These are phyloP conservation scores for Papilionanthe hybrid DNA, from an alignment of 116 monocot genomes.

Conservation along the genomic window DNA sequence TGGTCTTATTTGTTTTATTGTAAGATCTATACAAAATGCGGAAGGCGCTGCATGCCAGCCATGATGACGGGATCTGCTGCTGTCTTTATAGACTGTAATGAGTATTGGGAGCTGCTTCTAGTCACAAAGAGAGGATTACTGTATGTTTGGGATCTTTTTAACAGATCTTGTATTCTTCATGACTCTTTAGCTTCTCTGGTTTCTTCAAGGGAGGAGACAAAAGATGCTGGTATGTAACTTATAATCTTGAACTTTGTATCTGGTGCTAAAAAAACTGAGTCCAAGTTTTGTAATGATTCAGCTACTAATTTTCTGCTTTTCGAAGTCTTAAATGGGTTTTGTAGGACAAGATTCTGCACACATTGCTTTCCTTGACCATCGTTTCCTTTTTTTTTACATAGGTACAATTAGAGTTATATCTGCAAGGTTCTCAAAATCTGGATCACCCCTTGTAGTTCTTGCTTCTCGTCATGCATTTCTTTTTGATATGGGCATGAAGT, in stretches of 20 bases:
- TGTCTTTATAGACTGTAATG: constrained; percentile 90
- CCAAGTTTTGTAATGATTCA: not conserved
- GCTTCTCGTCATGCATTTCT: constrained; percentile 94
- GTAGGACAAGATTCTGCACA: not conserved
- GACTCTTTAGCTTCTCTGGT: constrained; percentile 79
- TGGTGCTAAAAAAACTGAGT: not conserved
- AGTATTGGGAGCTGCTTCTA: constrained; percentile 82
- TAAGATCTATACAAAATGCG: constrained; percentile 89
- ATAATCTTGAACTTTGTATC: not conserved
- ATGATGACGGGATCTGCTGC: constrained; percentile 95
- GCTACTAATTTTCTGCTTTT: not conserved
- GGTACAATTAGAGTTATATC: constrained; percentile 88
- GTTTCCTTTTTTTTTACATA: constrained; percentile 10
- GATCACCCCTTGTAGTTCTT: constrained; percentile 84
- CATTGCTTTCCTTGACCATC: not conserved
- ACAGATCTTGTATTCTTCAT: constrained; percentile 65
- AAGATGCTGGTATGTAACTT: constrained; percentile 56
- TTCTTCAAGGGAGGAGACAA: constrained; percentile 42
- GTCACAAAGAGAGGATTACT: constrained; percentile 79
- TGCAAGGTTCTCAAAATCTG: constrained; percentile 87
- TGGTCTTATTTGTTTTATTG: constrained; percentile 11
- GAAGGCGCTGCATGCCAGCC: constrained; percentile 84
- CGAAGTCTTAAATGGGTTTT: not conserved
- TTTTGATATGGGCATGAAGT: constrained; percentile 78
- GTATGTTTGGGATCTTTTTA: constrained; percentile 93